Percentiles rank a stretch among this genome's conserved stretches.
Evolutionary conservation across 768 basidiomycete species (phyloP).

Genomic region (Russula virescens): DNA sequence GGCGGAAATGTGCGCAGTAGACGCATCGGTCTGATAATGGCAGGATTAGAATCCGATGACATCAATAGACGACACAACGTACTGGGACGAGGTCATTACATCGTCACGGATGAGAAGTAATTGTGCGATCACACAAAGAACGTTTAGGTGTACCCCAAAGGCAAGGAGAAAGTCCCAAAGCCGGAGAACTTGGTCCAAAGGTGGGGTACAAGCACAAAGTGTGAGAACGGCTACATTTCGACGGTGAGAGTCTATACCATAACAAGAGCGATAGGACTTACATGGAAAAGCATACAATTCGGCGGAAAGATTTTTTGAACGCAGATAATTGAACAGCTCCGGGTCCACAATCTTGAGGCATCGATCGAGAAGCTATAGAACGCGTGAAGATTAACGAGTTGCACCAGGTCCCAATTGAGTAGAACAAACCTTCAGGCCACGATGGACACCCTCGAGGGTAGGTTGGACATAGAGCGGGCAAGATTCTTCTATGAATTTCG

Average conservation of each 20-base stretch:
- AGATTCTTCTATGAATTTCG: conserved; percentile 89
- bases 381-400: not conserved
- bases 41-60: conserved; percentile 5
- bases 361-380: conserved; percentile 77
- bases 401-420: not conserved
- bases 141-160: conserved; percentile 94
- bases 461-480: conserved; percentile 98
- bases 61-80: conserved; percentile 24
- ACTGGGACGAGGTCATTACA: conserved; percentile 86
- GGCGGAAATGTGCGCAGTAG: conserved; percentile 91
- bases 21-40: conserved; percentile 74
- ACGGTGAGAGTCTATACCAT: conserved; percentile 4
- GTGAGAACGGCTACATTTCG: conserved; percentile 73
- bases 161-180: conserved; percentile 98
- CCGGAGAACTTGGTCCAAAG: conserved; percentile 87
- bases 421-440: conserved; percentile 75
- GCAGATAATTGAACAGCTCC: conserved; percentile 72
- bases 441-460: conserved; percentile 91
- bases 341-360: conserved; percentile 91
- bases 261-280: conserved; percentile 36
- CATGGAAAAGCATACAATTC: conserved; percentile 98
- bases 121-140: conserved; percentile 96
- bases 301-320: conserved; percentile 87
- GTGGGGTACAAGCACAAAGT: conserved; percentile 94
- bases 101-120: conserved; percentile 84